A percentile compares a stretch with the other conserved stretches of the same genome.
These are phyloP conservation scores for Ophiostoma sp. DNA, from an alignment of 2,329 filamentous ascomycete species.

Conservation along the genomic window DNA sequence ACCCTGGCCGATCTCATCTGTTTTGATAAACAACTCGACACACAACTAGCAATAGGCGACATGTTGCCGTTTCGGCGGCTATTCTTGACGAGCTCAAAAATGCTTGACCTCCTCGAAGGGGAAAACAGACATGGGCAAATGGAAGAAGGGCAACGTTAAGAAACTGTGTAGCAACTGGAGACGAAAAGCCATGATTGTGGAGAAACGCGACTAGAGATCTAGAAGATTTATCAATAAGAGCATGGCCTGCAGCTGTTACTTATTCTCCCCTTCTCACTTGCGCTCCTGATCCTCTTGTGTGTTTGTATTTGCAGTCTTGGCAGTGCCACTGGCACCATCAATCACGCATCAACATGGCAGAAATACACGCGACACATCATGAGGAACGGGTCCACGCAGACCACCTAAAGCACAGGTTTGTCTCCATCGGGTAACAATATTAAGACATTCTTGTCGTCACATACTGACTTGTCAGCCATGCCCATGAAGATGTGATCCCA, in stretches of 20 bases:
- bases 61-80: neutral
- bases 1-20: neutral
- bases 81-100: neutral
- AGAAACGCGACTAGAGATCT: neutral
- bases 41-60: neutral
- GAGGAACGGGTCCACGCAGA: neutral
- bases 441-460: too few species aligned
- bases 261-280: too few species aligned
- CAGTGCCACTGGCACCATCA: neutral
- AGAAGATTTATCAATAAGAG: neutral
- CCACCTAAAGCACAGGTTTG: slow-evolving; percentile 28
- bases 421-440: neutral
- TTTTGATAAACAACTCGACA: neutral
- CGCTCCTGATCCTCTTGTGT: too few species aligned
- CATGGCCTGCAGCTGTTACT: neutral
- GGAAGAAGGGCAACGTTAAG: neutral
- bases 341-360: neutral
- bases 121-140: neutral
- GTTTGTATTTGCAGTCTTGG: neutral
- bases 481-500: slow-evolving; percentile 34
- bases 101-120: neutral
- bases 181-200: neutral
- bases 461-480: slow-evolving; percentile 30
- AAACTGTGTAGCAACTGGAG: neutral
- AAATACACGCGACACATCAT: neutral